phyloP scores from a whole-genome alignment of 495 filamentous ascomycete genomes.

The Barbatosphaeria neglecta region DNA sequence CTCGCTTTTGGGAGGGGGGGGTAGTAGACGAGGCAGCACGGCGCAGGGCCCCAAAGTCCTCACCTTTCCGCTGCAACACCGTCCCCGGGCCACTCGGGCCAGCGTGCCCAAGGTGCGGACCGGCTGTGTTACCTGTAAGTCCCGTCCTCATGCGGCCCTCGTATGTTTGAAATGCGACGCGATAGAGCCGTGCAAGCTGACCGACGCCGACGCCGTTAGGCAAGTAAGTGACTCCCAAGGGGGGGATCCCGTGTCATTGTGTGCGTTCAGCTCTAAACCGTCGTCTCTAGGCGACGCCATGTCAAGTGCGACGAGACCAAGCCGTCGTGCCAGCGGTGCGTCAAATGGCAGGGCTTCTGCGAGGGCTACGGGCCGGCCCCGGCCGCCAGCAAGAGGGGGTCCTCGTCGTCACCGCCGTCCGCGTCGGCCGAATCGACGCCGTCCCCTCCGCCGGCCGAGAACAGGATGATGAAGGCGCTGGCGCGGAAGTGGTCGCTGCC shows the following conservation, averaged over 20 bases:
- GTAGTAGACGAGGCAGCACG: not conserved
- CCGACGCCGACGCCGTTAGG: conserved; percentile 1
- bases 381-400: not conserved
- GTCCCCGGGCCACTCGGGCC: conserved; percentile 13
- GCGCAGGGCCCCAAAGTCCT: conserved; percentile 5
- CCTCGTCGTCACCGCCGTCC: conserved; percentile 1
- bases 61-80: conserved; percentile 13
- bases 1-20: not conserved
- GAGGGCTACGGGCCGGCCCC: conserved; percentile 8
- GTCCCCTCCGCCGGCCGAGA: not conserved
- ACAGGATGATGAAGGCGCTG: not conserved
- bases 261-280: not conserved
- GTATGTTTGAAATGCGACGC: not conserved
- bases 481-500: not conserved
- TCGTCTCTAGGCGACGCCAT: conserved; percentile 23
- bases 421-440: not conserved
- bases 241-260: not conserved
- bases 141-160: not conserved
- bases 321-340: conserved; percentile 24
- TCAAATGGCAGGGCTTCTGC: conserved; percentile 16
- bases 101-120: conserved; percentile 28
- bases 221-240: conserved; percentile 10
- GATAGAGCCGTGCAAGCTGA: not conserved
- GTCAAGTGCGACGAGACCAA: conserved; percentile 49
- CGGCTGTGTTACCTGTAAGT: conserved; percentile 39